Base-by-base conservation (phyloP, 805 yeast genomes). In the Nakazawaea wickerhamii region DNA sequence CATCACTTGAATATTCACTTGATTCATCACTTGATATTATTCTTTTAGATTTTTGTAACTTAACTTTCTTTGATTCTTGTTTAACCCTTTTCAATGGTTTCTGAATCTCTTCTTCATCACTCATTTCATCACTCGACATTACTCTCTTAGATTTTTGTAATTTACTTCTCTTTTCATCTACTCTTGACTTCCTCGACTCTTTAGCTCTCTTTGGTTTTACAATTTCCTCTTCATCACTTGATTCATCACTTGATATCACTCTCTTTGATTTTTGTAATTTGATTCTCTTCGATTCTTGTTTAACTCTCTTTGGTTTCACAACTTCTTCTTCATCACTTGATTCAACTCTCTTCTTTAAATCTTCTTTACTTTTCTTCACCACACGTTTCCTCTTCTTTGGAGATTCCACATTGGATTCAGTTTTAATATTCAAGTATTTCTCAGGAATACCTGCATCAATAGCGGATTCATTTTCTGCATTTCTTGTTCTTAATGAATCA, bases 381-480 rank as follows among this genome's bases (percentile, higher is more conserved):
- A 18, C 11, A 21, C 18, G 3, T 19, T 32, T 32, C 23, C 19
- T 32, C 19, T 32, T 23, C 28, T 4, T n/a, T 28, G 25, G 15
- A 14, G 30, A 15, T 13, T 31, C 21, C 18, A n/a, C 31, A 3
- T 21, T 21, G 14, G 18, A 35, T 7, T 5, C 17, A 27, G 13
- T 27, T 3, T 3, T 18, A n/a, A 13, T 28, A 28, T 27, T 43
- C 38, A 43, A 32, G 18, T 36, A 43, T 22, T 38, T 43, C 35
- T 32, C 3, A 26, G 45, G 45, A 25, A 43, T 43, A 13, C 45
- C 45, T 5, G 36, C 41, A 17, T 28, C 39, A 7, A 30, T 19
- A 11, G 35, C 45, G 7, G 31, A 8, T 13, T 31, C 36, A 13
- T 7, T 33, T 22, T 43, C 41, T 7, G 39, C 33, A 33, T 32